Base-by-base conservation (phyloP, 2,329 filamentous ascomycete genomes). In the Metarhizium rileyi region DNA sequence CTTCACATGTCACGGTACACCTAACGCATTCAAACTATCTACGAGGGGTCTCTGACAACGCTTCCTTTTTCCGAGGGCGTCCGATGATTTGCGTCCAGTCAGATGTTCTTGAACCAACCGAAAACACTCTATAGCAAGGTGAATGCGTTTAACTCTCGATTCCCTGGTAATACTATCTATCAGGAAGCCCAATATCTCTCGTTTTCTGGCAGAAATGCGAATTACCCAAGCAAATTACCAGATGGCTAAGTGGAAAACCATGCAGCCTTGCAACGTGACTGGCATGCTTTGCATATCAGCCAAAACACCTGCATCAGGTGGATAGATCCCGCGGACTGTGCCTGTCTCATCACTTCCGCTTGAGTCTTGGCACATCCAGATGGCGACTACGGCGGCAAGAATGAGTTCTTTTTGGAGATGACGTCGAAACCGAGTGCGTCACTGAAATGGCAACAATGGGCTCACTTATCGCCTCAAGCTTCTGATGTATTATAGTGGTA, bases 21-120 rank as follows among this genome's bases (percentile, higher is more conserved):
- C 12, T 20, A 26, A n/a, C 4, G 22, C 8, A n/a, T 65, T 5
- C 62, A 75, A 47, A 71, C 70, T 55, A 69, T 70, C 48, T 84
- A 83, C 67, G 61, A 63, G 12, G 80, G 80, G 20, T 81, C 77
- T 18, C 68, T 84, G 44, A 84, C 80, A 38, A 83, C 79, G 0
- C 80, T 81, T 20, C 80, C 80, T 4, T 83, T 80, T 65, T 69
- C 69, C 16, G 78, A 83, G 62, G 73, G 73, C 25, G 66, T 83
- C 22, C 67, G 63, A 9, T 82, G 78, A 70, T 64, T 78, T 44
- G 27, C 33, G 63, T 82, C 53, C 66, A 70, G 55, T 67, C 76
- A 14, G 62, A 62, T 3, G 76, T 73, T n/a, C 81, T 66, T 61
- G 70, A n/a, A n/a, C n/a, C n/a, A n/a, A n/a, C n/a, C 74, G 55